Base-by-base conservation (phyloP, 2,329 filamentous ascomycete genomes). In the Stagonosporopsis rhizophila region DNA sequence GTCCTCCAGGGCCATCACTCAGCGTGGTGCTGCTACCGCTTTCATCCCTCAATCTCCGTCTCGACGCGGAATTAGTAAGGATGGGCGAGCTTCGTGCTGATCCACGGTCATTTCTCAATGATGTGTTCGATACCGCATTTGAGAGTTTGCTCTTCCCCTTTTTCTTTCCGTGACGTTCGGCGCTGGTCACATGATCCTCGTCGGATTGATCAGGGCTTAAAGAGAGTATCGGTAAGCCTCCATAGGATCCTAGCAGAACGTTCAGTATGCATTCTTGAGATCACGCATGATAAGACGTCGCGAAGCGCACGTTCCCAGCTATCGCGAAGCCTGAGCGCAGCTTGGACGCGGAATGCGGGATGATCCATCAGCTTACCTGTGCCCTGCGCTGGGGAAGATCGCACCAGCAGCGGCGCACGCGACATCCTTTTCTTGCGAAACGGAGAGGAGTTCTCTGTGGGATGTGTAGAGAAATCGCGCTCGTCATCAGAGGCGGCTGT, bases 361-460 rank as follows among this genome's bases (percentile, higher is more conserved):
- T 44, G 53, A 47, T 44, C 51, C 38, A 58, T 56, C 61, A 60
- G 62, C 66, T 67, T 66, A 69, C 66, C 66, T 32, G 83, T 86
- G 53, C 84, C 85, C 70, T 84, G 81, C 30, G 83, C 83, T 39
- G 85, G 85, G 61, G 85, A 84, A 45, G 85, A 85, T 58, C 84
- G 82, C 71, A 86, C 75, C 50, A 88, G 77, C 54, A 87, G 80
- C 56, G 85, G 85, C 59, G 81, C 77, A 70, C 77, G 78, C 58
- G 80, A 82, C 80, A 82, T 82, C 35, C 65, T 58, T 54, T 49
- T 60, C 58, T 66, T 54, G 52, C 59, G 55, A 47, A 55, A 54
- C 47, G 60, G 56, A 49, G 54, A 59, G 55, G 58, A 41, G 58
- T 44, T 49, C 25, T 62, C 59, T 54, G 61, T 44, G 57, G 45